Conservation (phyloP, 164 flowering plant genomes). For the Dillenia turbinata region DNA sequence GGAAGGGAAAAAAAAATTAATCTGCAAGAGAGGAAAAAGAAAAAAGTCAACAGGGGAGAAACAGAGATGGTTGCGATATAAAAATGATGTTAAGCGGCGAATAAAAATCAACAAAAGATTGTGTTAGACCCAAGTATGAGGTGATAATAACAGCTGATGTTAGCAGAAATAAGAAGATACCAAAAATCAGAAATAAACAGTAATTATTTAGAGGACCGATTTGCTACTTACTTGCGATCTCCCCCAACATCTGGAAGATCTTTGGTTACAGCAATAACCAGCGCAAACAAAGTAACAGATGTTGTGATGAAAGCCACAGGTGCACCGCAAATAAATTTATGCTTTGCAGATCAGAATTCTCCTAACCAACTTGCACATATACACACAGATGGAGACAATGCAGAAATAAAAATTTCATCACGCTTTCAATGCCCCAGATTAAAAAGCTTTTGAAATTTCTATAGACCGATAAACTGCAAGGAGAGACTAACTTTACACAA, state of each 20-base stretch:
- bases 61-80: not conserved
- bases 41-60: not conserved
- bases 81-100: not conserved
- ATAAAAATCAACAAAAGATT: not conserved
- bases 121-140: not conserved
- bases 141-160: not conserved
- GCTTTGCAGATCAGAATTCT: no score
- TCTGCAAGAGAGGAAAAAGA: not conserved
- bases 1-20: not conserved
- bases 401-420: no score
- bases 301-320: slow-evolving; percentile 93
- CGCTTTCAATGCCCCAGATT: no score
- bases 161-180: not conserved
- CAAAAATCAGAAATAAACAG: not conserved
- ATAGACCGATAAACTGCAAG: no score
- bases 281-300: slow-evolving; percentile 89
- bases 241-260: slow-evolving; percentile 99
- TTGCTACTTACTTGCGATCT: slow-evolving; percentile 84
- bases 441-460: no score
- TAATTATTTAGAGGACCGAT: slow-evolving; percentile 5
- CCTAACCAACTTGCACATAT: no score
- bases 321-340: slow-evolving; percentile 50
- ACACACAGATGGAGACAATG: no score
- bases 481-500: no score
- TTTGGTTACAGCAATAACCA: slow-evolving; percentile 96